These are phyloP conservation scores for Guyanaporus albipodus DNA, from an alignment of 768 basidiomycete genomes.

Conservation along the genomic window DNA sequence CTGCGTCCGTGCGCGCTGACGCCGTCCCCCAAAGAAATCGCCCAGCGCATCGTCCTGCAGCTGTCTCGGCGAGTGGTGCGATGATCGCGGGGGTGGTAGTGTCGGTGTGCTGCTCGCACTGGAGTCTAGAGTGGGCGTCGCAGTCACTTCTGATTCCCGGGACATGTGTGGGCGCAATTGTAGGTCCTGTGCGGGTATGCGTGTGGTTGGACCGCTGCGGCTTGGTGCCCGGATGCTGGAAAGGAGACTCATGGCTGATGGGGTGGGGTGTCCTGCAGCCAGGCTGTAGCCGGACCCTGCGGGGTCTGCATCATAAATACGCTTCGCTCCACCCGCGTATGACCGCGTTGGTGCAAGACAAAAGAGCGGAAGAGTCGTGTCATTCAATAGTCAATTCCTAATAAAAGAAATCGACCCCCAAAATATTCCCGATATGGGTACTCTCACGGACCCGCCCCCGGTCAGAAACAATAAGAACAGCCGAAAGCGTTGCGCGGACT, in stretches of 20 bases:
- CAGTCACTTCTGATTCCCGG: constrained; percentile 21
- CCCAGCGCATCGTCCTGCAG: constrained; percentile 27
- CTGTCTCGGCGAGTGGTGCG: constrained; percentile 25
- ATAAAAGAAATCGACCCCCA: constrained; percentile 5
- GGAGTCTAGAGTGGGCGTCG: constrained; percentile 12
- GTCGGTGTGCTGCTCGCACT: constrained; percentile 18
- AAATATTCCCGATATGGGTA: constrained; percentile 3
- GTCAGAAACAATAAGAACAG: constrained; percentile 26
- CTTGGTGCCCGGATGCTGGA: constrained; percentile 9
- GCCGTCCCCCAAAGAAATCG: constrained; percentile 31
- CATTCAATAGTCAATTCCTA: neutral
- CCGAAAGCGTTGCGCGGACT: constrained; percentile 6
- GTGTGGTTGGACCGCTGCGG: constrained; percentile 2
- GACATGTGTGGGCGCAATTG: constrained; percentile 23
- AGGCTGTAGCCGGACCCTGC: neutral
- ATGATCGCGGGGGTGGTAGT: constrained; percentile 19
- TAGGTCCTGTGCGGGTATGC: constrained; percentile 12
- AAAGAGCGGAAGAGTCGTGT: constrained; percentile 15
- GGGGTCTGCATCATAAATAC: constrained; percentile 23
- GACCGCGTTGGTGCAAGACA: constrained; percentile 28
- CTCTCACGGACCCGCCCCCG: neutral
- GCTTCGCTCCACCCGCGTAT: constrained; percentile 6
- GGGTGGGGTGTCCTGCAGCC: constrained; percentile 13
- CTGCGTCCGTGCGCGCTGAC: constrained; percentile 22
- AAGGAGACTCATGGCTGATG: constrained; percentile 13